phyloP scores from a whole-genome alignment of 257 asterid genomes.

The Salvia splendens region DNA sequence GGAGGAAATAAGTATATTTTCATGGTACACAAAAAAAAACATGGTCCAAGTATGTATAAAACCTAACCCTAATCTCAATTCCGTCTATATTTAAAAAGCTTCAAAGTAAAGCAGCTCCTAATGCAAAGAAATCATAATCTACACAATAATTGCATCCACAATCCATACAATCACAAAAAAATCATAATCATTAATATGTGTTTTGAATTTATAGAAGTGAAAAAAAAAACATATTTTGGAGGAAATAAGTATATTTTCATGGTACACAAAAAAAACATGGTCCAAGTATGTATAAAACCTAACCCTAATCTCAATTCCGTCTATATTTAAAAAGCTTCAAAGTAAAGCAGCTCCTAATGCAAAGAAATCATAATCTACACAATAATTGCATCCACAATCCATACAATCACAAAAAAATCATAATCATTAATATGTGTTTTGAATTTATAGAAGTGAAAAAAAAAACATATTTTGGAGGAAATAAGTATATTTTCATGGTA shows the following conservation, averaged over 20 bases:
- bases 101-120: slow-evolving; percentile 37
- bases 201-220: too few species aligned
- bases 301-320: slow-evolving; percentile 3
- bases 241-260: too few species aligned
- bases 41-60: neutral
- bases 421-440: too few species aligned
- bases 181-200: too few species aligned
- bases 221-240: too few species aligned
- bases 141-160: slow-evolving; percentile 39
- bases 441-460: too few species aligned
- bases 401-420: slow-evolving; percentile 39
- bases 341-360: slow-evolving; percentile 43
- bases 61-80: neutral
- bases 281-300: neutral
- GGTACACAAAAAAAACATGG: neutral
- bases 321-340: too few species aligned
- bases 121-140: slow-evolving; percentile 51
- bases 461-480: too few species aligned
- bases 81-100: too few species aligned
- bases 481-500: too few species aligned
- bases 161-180: slow-evolving; percentile 43
- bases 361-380: slow-evolving; percentile 47
- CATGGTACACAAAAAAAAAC: neutral
- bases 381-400: slow-evolving; percentile 43
- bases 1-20: too few species aligned